A percentile compares a stretch with the other conserved stretches of the same genome.
Evolutionary conservation across 345 rosid species (phyloP).

Genomic region (Eucalyptus curtisii): DNA sequence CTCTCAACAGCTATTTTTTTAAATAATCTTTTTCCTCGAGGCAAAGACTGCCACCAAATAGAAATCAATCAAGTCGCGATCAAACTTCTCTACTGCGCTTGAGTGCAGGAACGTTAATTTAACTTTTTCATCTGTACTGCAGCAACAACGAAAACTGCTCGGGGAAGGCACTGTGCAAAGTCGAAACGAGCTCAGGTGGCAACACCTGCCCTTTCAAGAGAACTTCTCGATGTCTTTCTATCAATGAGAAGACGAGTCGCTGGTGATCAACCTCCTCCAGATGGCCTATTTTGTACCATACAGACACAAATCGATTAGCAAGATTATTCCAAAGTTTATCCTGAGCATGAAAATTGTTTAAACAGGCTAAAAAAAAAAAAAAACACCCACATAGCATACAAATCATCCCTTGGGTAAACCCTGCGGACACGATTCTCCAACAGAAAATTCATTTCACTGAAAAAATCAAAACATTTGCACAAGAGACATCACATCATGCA

Average conservation of each 20-base stretch:
- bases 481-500: not conserved
- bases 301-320: not conserved
- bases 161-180: constrained; percentile 37
- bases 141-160: constrained; percentile 16
- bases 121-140: not conserved
- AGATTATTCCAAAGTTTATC: not conserved
- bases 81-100: not conserved
- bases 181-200: constrained; percentile 20
- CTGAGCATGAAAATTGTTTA: not conserved
- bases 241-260: constrained; percentile 13
- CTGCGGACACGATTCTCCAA: not conserved
- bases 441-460: not conserved
- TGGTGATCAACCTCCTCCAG: constrained; percentile 30
- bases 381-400: not conserved
- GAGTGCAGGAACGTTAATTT: not conserved
- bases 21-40: not conserved
- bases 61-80: not conserved
- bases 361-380: not conserved
- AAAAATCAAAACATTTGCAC: not conserved
- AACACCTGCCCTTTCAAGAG: constrained; percentile 26
- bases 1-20: not conserved
- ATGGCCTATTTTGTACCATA: constrained; percentile 19
- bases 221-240: constrained; percentile 18
- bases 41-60: not conserved
- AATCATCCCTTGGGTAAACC: not conserved